Conservation (phyloP, 179 eudicot genomes). For the Actinidia chinensis region DNA sequence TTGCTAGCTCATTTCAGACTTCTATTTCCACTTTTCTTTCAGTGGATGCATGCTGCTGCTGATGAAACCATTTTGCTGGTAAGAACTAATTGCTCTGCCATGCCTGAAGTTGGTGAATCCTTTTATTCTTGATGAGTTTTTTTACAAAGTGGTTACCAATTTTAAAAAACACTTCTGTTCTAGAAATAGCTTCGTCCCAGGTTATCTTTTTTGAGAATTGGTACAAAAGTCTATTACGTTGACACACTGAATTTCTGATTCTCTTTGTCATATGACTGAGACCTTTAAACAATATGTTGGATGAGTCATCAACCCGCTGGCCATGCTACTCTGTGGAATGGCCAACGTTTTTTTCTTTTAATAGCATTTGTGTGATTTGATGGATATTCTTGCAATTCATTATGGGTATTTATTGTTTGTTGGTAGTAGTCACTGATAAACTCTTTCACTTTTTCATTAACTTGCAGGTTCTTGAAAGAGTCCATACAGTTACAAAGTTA, state of each 20-base stretch:
- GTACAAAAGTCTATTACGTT: slow-evolving; percentile 1
- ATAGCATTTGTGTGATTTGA: background rate
- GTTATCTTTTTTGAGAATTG: slow-evolving; percentile 3
- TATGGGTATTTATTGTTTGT: slow-evolving; percentile 7
- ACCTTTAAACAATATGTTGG: background rate
- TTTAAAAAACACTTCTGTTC: background rate
- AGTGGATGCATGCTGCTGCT: slow-evolving; percentile 97
- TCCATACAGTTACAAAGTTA: slow-evolving; percentile 57
- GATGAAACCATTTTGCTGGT: slow-evolving; percentile 87
- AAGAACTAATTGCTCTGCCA: slow-evolving; percentile 21
- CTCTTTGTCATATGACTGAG: background rate
- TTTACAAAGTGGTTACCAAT: background rate
- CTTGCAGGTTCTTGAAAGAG: slow-evolving; percentile 66
- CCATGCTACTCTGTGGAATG: background rate
- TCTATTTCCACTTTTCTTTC: slow-evolving; percentile 83
- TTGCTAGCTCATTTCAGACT: slow-evolving; percentile 86
- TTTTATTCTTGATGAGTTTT: background rate
- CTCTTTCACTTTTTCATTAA: background rate
- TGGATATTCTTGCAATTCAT: slow-evolving; percentile 2
- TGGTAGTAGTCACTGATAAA: slow-evolving; percentile 17
- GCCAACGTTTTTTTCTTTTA: background rate
- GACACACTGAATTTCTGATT: background rate
- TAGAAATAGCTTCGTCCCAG: background rate
- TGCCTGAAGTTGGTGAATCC: background rate
- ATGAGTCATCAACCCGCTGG: slow-evolving; percentile 6